A percentile compares a stretch with the other conserved stretches of the same genome.
Evolutionary conservation across 2,329 filamentous ascomycete genomes (phyloP).

Genomic region (Botrytis fabae): DNA sequence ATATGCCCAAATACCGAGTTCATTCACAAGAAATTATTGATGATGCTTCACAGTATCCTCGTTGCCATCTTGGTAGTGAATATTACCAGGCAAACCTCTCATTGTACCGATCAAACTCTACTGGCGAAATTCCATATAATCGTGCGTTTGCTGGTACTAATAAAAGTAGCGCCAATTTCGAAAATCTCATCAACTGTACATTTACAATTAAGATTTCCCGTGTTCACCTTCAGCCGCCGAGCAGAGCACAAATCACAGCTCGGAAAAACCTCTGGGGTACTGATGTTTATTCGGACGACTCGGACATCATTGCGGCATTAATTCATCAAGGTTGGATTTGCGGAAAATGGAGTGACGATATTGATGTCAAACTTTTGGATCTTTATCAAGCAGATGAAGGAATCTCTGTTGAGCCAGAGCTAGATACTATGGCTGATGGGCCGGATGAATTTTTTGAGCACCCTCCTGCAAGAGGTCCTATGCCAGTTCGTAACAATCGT

Average conservation of each 20-base stretch:
- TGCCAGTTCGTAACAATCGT: constrained; percentile 63
- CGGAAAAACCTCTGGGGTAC: constrained; percentile 87
- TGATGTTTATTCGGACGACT: constrained; percentile 94
- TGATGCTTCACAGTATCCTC: constrained; percentile 67
- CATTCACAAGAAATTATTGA: constrained; percentile 71
- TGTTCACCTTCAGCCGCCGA: constrained; percentile 67
- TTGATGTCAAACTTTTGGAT: constrained; percentile 68
- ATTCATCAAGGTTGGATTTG: constrained; percentile 92
- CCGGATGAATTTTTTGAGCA: constrained; percentile 44
- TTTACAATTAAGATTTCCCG: constrained; percentile 85
- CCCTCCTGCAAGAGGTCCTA: constrained; percentile 61
- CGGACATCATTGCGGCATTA: constrained; percentile 86
- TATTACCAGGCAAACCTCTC: constrained; percentile 73
- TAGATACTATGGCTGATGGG: constrained; percentile 1
- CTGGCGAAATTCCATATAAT: constrained; percentile 41
- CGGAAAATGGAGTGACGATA: constrained; percentile 80
- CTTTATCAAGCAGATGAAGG: constrained; percentile 46
- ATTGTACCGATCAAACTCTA: constrained; percentile 45
- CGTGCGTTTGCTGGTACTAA: constrained; percentile 37
- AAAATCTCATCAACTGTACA: constrained; percentile 76
- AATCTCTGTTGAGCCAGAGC: constrained; percentile 23
- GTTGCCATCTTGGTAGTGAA: constrained; percentile 80
- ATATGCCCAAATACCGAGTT: constrained; percentile 66
- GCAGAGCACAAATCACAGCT: constrained; percentile 80
- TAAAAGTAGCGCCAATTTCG: constrained; percentile 64